Evolutionary conservation across 441 rosid species (phyloP).

Genomic region (Adansonia gregorii): DNA sequence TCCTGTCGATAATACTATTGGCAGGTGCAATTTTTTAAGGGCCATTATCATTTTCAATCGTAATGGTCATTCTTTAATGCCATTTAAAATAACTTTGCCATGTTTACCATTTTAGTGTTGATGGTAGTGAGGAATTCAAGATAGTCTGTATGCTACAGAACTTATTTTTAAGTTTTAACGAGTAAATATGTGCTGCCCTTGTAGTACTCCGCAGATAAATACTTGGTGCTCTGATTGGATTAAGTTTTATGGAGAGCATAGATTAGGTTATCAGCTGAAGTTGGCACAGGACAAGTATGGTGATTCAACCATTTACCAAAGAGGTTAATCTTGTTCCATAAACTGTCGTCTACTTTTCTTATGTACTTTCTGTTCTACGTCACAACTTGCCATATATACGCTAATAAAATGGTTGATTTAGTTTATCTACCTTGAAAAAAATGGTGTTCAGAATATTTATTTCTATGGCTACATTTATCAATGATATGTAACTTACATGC

Average conservation of each 20-base stretch:
- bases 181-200: constrained; percentile 29
- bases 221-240: constrained; percentile 88
- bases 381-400: background rate
- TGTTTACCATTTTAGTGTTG: background rate
- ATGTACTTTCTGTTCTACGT: background rate
- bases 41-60: constrained; percentile 16
- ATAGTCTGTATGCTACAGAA: background rate
- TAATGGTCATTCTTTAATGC: constrained; percentile 13
- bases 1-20: constrained; percentile 86
- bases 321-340: constrained; percentile 48
- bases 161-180: constrained; percentile 23
- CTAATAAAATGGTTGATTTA: background rate
- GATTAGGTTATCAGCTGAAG: constrained; percentile 86
- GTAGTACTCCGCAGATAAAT: constrained; percentile 90
- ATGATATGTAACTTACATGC: background rate
- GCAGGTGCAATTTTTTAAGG: constrained; percentile 56
- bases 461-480: constrained; percentile 5
- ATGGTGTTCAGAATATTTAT: background rate
- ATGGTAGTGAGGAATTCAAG: background rate
- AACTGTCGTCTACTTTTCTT: background rate
- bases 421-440: background rate
- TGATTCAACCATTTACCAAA: constrained; percentile 70
- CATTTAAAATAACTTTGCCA: background rate
- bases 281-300: constrained; percentile 69
- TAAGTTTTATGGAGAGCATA: constrained; percentile 77